phyloP scores from a whole-genome alignment of 495 filamentous ascomycete species.

The Trichoderma parareesei region DNA sequence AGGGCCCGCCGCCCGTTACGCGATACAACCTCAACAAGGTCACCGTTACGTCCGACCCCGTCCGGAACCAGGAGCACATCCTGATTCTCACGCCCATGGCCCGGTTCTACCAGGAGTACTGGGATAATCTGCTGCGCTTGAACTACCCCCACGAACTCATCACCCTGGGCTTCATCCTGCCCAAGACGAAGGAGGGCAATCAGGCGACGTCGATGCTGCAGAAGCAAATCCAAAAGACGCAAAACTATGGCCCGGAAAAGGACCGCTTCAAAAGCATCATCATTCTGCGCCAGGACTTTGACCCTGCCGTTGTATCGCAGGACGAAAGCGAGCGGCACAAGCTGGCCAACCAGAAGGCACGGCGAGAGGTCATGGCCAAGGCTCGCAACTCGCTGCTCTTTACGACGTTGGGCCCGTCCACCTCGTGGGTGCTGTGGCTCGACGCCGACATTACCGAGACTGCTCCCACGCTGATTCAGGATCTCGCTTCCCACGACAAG shows the following conservation, averaged over 20 bases:
- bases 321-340: slow-evolving; percentile 85
- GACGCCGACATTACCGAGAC: slow-evolving; percentile 91
- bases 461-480: slow-evolving; percentile 78
- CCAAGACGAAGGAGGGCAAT: slow-evolving; percentile 83
- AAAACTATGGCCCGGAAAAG: slow-evolving; percentile 63
- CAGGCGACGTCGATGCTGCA: slow-evolving; percentile 72
- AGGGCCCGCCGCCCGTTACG: slow-evolving; percentile 73
- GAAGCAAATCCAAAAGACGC: slow-evolving; percentile 73
- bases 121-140: slow-evolving; percentile 84
- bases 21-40: slow-evolving; percentile 93
- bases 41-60: slow-evolving; percentile 66
- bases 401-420: slow-evolving; percentile 90
- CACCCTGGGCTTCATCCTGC: slow-evolving; percentile 92
- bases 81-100: slow-evolving; percentile 90
- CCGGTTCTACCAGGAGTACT: slow-evolving; percentile 87
- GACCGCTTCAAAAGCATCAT: slow-evolving; percentile 84
- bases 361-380: slow-evolving; percentile 83
- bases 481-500: slow-evolving; percentile 78
- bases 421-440: slow-evolving; percentile 94
- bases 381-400: slow-evolving; percentile 92
- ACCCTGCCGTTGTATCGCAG: slow-evolving; percentile 71
- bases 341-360: slow-evolving; percentile 74
- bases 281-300: slow-evolving; percentile 92
- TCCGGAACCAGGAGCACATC: slow-evolving; percentile 72
- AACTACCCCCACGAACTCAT: slow-evolving; percentile 90